Base-by-base conservation (phyloP, 495 filamentous ascomycete genomes). In the Penicillium robsamsonii region DNA sequence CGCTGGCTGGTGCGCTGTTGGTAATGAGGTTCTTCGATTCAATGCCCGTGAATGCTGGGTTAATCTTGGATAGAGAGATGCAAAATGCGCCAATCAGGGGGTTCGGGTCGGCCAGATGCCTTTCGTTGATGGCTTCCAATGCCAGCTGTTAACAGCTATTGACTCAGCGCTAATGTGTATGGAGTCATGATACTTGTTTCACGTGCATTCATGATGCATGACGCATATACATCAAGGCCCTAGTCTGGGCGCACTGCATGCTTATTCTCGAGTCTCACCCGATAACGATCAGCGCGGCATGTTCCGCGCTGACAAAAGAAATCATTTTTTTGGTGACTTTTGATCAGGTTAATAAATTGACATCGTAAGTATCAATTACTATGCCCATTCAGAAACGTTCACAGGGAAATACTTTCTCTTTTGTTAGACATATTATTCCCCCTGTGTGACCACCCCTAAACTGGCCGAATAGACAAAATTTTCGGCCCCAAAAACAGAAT, bases 1-100 rank as follows among this genome's bases (percentile, higher is more conserved):
- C 0, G 82, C 87, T 38, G 91, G 88, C 2, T 97, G 94, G 93
- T 90, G 85, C 82, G 82, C 82, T 29, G 96, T 88, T 87, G 93
- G 94, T 6, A 82, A 97, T 68, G 90, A 98, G 67, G 89, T 82
- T 2, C 69, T 96, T 22, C 86, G 85, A 55, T 96, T 92, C 63
- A 92, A 95, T 66, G 81, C 79, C 53, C 70, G 78, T 18, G 79
- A 86, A 25, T 81, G 83, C 65, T 96, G 93, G 92, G 55, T 63
- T 24, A 55, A 69, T n/a, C 24, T 24, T 27, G 24, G 25, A 3
- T 2, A 38, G 35, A 38, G 15, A 5, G 1, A 37, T 38, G 8
- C 15, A 38, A 17, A 38, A 1, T 38, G 8, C n/a, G n/a, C 35
- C n/a, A 38, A n/a, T 38, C 15, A n/a, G 35, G 35, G 7, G 8